Conservation (phyloP, 1,284 basidiomycete genomes). For the Ganoderma lucidum region DNA sequence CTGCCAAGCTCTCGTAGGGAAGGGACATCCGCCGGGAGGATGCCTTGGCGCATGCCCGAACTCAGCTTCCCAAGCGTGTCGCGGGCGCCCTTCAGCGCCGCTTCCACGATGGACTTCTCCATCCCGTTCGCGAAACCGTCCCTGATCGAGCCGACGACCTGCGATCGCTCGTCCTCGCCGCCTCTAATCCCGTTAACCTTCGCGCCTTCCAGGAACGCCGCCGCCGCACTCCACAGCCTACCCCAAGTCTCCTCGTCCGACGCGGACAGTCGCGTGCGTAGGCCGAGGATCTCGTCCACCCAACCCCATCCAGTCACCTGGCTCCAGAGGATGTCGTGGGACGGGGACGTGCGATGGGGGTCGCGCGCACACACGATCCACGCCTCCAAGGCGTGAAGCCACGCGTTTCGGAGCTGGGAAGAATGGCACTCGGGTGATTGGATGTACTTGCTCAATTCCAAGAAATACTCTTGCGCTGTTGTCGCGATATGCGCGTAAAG, state of each 20-base stretch:
- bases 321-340: constrained; percentile 91
- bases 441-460: constrained; percentile 53
- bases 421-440: constrained; percentile 48
- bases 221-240: constrained; percentile 61
- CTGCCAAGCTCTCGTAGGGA: constrained; percentile 41
- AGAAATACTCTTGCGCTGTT: constrained; percentile 64
- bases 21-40: constrained; percentile 25
- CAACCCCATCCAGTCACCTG: constrained; percentile 83
- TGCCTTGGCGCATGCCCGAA: constrained; percentile 24
- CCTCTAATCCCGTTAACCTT: constrained; percentile 72
- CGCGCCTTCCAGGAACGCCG: constrained; percentile 80
- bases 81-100: constrained; percentile 46
- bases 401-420: constrained; percentile 51
- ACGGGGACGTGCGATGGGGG: constrained; percentile 87
- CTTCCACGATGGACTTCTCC: constrained; percentile 48
- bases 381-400: constrained; percentile 62
- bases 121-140: constrained; percentile 51
- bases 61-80: constrained; percentile 31
- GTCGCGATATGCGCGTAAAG: constrained; percentile 73
- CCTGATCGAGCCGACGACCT: too few species aligned
- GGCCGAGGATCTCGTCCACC: constrained; percentile 62
- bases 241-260: constrained; percentile 46
- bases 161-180: too few species aligned
- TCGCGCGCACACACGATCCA: constrained; percentile 90
- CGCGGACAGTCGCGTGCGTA: constrained; percentile 41